Base-by-base conservation (phyloP, 2,329 filamentous ascomycete genomes). In the Colletotrichum eremochloae region DNA sequence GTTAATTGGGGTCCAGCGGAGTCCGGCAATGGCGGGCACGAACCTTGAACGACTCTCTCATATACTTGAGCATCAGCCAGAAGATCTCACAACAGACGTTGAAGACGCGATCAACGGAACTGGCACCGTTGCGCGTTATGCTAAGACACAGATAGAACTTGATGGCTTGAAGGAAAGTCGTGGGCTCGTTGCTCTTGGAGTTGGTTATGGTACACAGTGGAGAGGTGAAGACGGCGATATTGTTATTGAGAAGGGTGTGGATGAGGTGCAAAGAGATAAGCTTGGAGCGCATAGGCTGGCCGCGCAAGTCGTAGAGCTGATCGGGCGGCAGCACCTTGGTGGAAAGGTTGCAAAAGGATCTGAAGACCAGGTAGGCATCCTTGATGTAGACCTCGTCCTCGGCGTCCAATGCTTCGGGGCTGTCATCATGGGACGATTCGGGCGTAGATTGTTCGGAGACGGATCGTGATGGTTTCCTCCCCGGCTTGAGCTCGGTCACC, bases 81-180 rank as follows among this genome's bases (percentile, higher is more conserved):
- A 99, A 99, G 40, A 98, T 97, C 81, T 99, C 96, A 77, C 94
- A 95, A 80, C 94, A 96, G 53, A 98, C 94, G 79, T 98, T 96
- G 78, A 98, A 99, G 0, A 99, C 95, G 75, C 90, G 90, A 75
- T 94, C 93, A 55, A 97, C 93, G 5, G 95, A 96, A 83, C 96
- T 98, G 18, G 96, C 94, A 24, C 96, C 97, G 80, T 99, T 99
- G 64, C 96, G 91, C 67, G 95, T 98, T 76, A 99, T 90, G 82
- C 95, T 97, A 52, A 99, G 88, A 82, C 96, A 98, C 38, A 99
- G 88, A 80, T 99, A 98, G 79, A 97, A 97, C 81, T 98, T 98
- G 80, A 97, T 92, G 44, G 96, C 96, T 81, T 98, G 95, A 29
- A 98, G 88, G 78, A 99, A 98, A 44, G 91, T 94, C 36, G 95